Conservation (phyloP, 768 basidiomycete species). For the Trametes elegans region DNA sequence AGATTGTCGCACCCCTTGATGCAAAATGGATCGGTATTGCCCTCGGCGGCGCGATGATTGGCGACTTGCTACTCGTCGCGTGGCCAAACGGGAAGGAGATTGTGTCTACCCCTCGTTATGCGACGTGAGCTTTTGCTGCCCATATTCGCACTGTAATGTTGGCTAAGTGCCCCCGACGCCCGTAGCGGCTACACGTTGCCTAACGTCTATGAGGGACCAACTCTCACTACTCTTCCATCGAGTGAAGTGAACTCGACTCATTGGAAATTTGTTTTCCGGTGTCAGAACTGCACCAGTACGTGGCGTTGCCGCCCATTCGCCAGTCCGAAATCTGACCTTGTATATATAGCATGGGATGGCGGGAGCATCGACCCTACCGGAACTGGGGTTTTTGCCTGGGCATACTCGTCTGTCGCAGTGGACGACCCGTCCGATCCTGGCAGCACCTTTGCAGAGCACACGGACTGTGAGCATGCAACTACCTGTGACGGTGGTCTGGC, state of each 20-base stretch:
- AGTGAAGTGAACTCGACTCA: conserved; percentile 56
- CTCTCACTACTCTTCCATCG: conserved; percentile 49
- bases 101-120: conserved; percentile 50
- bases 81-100: conserved; percentile 57
- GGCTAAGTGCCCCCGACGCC: too few species aligned
- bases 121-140: conserved; percentile 42
- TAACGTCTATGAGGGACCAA: conserved; percentile 48
- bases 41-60: conserved; percentile 53
- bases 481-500: background rate
- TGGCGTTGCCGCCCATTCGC: background rate
- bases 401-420: conserved; percentile 41
- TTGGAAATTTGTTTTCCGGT: conserved; percentile 68
- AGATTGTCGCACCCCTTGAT: conserved; percentile 54
- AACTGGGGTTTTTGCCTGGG: conserved; percentile 52
- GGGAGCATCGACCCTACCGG: conserved; percentile 36
- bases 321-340: background rate
- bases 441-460: conserved; percentile 54
- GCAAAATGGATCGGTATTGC: conserved; percentile 57
- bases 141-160: background rate
- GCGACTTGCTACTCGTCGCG: conserved; percentile 55
- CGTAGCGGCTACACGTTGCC: conserved; percentile 53
- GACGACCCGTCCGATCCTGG: conserved; percentile 48
- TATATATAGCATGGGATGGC: conserved; percentile 37
- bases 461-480: conserved; percentile 44
- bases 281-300: conserved; percentile 63